These are phyloP conservation scores for Neospermospora avenae DNA, from an alignment of 2,329 filamentous ascomycete genomes.

Conservation along the genomic window DNA sequence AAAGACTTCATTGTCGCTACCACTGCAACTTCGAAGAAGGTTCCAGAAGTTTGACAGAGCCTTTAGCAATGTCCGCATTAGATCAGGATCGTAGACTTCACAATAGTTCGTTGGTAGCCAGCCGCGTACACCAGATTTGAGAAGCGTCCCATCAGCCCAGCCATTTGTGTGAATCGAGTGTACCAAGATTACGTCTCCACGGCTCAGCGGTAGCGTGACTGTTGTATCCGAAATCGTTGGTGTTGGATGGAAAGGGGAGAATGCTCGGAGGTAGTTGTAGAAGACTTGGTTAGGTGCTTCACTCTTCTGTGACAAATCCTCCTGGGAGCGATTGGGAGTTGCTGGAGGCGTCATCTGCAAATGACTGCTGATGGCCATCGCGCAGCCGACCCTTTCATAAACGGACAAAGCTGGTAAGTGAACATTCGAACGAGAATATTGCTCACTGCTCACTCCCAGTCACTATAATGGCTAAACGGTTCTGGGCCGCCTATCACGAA, in stretches of 20 bases:
- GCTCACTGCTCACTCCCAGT: no score
- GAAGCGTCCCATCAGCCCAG: conserved; percentile 92
- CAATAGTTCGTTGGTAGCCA: conserved; percentile 99
- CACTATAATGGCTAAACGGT: no score
- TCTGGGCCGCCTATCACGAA: no score
- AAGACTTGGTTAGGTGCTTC: conserved; percentile 63
- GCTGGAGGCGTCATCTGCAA: conserved; percentile 72
- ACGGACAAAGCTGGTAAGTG: no score
- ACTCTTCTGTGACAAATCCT: conserved; percentile 44
- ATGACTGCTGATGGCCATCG: no score
- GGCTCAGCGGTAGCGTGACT: conserved; percentile 81
- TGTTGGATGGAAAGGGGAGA: conserved; percentile 85
- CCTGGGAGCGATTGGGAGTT: conserved; percentile 67
- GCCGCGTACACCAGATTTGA: conserved; percentile 81
- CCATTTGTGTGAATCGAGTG: conserved; percentile 98
- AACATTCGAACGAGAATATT: no score
- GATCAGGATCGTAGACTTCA: conserved; percentile 83
- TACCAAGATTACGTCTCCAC: conserved; percentile 89
- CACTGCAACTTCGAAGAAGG: conserved; percentile 72
- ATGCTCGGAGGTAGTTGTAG: conserved; percentile 91
- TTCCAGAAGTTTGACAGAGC: conserved; percentile 99
- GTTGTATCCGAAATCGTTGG: conserved; percentile 76
- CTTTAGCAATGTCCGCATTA: conserved; percentile 81
- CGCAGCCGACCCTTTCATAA: no score
- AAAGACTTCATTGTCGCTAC: conserved; percentile 75